These are phyloP conservation scores for Penicillium concentricum DNA, from an alignment of 2,329 filamentous ascomycete species.

Conservation along the genomic window DNA sequence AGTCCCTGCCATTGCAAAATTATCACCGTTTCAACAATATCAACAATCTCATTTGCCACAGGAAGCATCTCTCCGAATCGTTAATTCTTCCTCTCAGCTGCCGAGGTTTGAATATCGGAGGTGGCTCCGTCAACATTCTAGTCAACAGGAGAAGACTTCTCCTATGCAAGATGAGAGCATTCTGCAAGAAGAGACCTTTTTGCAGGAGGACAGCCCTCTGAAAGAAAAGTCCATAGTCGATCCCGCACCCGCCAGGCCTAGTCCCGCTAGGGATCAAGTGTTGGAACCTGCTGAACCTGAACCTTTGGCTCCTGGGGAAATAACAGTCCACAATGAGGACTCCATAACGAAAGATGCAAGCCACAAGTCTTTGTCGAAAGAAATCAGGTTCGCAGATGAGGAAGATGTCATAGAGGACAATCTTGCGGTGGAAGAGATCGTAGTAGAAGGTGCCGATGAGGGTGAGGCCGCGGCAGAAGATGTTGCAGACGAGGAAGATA, in stretches of 20 bases:
- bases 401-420: conserved; percentile 9
- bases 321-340: not conserved
- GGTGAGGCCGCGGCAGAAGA: not conserved
- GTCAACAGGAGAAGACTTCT: conserved; percentile 6
- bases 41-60: not conserved
- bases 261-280: not conserved
- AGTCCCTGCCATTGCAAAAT: not conserved
- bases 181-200: conserved; percentile 6
- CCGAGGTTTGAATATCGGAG: conserved; percentile 42
- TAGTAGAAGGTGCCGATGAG: conserved; percentile 1
- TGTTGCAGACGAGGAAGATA: not conserved
- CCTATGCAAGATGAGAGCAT: conserved; percentile 6
- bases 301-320: not conserved
- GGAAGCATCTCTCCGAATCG: conserved; percentile 28
- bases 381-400: conserved; percentile 17
- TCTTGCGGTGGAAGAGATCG: not conserved
- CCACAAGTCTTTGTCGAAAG: conserved; percentile 12
- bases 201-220: not conserved
- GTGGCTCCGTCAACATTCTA: conserved; percentile 13
- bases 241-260: not conserved
- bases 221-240: not conserved
- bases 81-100: conserved; percentile 39
- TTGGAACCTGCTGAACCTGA: not conserved
- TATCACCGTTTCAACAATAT: not conserved
- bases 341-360: not conserved